Evolutionary conservation across 179 eudicot genomes (phyloP).

Genomic region (Silene noctiflora): DNA sequence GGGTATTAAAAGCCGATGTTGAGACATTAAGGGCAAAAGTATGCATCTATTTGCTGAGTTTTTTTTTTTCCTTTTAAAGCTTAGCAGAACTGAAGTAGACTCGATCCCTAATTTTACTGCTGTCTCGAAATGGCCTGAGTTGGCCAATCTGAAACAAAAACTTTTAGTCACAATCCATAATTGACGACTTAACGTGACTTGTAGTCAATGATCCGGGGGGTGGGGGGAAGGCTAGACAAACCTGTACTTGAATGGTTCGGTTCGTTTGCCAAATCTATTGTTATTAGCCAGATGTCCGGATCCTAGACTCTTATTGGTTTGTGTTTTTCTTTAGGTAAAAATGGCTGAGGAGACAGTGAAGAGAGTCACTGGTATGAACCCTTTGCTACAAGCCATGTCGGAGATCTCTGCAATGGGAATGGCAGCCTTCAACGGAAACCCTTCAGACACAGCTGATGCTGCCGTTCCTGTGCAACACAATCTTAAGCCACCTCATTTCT

Average conservation of each 20-base stretch:
- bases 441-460: constrained; percentile 69
- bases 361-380: constrained; percentile 80
- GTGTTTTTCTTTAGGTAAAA: constrained; percentile 57
- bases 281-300: neutral
- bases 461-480: constrained; percentile 73
- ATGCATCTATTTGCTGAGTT: constrained; percentile 7
- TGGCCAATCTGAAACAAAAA: neutral
- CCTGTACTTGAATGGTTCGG: no score
- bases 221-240: no score
- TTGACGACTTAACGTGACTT: neutral
- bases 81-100: neutral
- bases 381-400: constrained; percentile 74
- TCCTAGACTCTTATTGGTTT: neutral
- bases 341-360: constrained; percentile 97
- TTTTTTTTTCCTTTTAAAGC: neutral
- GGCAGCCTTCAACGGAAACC: constrained; percentile 60
- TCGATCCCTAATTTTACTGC: neutral
- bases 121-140: neutral
- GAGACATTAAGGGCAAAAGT: constrained; percentile 98
- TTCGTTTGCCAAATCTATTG: neutral
- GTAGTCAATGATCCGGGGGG: neutral
- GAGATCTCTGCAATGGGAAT: constrained; percentile 63
- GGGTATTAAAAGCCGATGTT: constrained; percentile 93
- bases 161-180: neutral
- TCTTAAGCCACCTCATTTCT: constrained; percentile 48